Base-by-base conservation (phyloP, 768 basidiomycete species). In the Boletus speciosus region DNA sequence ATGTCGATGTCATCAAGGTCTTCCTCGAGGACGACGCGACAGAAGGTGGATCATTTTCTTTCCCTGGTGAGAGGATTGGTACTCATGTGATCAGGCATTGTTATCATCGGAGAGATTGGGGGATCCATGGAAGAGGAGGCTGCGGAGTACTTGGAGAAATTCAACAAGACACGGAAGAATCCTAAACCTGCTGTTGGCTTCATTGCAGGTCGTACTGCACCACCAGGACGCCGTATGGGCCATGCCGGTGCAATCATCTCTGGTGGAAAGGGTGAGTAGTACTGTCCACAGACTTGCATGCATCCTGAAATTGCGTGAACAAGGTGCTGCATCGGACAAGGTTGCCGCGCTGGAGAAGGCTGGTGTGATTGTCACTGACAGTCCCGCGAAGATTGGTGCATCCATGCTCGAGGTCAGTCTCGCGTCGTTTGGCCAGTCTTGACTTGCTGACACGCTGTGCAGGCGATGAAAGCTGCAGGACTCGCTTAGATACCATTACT, bases 91-190 rank as follows among this genome's bases (percentile, higher is more conserved):
- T 12, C 39, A 93, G 91, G 95, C 63, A 95, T 99, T 60, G 96
- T 99, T 58, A 78, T 98, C 58, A 99, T 99, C 63, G 97, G 97
- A 56, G 97, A 99, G 76, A 99, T 99, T 62, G 97, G 97, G 59
- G 97, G 97, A 21, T 88, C 92, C 8, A 97, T 98, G 96, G 97
- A 99, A 75, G 97, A 99, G 72, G 96, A 98, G 60, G 97, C 97
- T 7, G 97, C 97, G 6, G 97, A 94, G 62, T 98, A 96, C 74
- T 78, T 99, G 51, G 89, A 90, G 69, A 80, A 82, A 71, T 88
- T 90, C 78, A 99, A 99, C 80, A 90, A 92, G 75, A 93, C 88
- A 27, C 82, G 90, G 49, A 73, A 73, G 51, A 78, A 85, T 60
- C 92, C 92, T 53, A 99, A 99, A 74, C 97, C 97, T 46, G 93